phyloP scores from a whole-genome alignment of 768 basidiomycete genomes.

The Suillus variegatus region DNA sequence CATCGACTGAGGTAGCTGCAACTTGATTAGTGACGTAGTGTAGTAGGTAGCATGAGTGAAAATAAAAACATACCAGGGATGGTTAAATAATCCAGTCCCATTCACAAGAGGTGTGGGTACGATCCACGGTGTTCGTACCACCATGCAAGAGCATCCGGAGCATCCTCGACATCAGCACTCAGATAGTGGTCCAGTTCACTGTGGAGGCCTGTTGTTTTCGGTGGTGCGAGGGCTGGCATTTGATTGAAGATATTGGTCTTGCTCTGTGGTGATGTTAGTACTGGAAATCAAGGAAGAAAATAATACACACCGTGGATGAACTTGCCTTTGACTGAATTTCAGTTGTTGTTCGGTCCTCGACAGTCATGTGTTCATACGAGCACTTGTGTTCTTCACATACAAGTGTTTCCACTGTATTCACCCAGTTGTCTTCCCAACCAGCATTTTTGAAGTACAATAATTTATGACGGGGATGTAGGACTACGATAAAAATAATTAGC shows the following conservation, averaged over 20 bases:
- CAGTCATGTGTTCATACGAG: background rate
- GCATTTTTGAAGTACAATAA: slow-evolving; percentile 29
- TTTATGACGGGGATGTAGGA: slow-evolving; percentile 32
- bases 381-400: slow-evolving; percentile 20
- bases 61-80: slow-evolving; percentile 31
- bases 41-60: slow-evolving; percentile 11
- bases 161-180: slow-evolving; percentile 23
- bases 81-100: slow-evolving; percentile 36
- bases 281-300: background rate
- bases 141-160: slow-evolving; percentile 30
- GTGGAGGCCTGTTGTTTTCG: slow-evolving; percentile 14
- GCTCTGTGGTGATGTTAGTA: background rate
- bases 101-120: slow-evolving; percentile 32
- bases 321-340: slow-evolving; percentile 8
- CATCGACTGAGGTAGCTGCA: slow-evolving; percentile 15
- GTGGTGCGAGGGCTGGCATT: slow-evolving; percentile 23
- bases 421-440: slow-evolving; percentile 28
- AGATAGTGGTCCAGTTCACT: slow-evolving; percentile 35
- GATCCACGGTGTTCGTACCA: slow-evolving; percentile 25
- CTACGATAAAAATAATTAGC: slow-evolving; percentile 15
- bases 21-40: slow-evolving; percentile 13
- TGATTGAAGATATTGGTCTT: slow-evolving; percentile 33
- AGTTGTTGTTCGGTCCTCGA: background rate
- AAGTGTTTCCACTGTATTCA: slow-evolving; percentile 24
- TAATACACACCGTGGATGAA: background rate